These are phyloP conservation scores for Murraya paniculata DNA, from an alignment of 345 rosid species.

Conservation along the genomic window DNA sequence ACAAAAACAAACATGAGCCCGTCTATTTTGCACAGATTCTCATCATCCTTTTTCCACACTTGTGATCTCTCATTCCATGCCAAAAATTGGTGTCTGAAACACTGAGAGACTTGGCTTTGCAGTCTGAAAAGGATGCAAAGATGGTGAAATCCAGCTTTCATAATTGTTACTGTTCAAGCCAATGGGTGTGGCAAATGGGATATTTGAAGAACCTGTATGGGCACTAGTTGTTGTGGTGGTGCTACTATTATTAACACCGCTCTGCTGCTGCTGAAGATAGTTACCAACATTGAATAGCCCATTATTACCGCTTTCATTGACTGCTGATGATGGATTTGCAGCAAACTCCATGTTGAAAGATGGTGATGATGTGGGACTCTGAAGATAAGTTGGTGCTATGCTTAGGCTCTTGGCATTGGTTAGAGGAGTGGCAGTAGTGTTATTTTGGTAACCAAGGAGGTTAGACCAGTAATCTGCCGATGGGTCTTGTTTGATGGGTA, in stretches of 20 bases:
- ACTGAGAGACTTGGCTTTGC: conserved; percentile 63
- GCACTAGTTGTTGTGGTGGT: not conserved
- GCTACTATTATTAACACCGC: conserved; percentile 7
- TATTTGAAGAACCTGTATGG: conserved; percentile 9
- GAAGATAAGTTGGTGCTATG: conserved; percentile 17
- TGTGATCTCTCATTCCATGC: conserved; percentile 66
- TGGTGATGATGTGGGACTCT: conserved; percentile 9
- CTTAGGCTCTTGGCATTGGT: conserved; percentile 17
- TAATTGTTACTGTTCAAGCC: conserved; percentile 28
- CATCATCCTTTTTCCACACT: conserved; percentile 6
- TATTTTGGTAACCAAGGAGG: conserved; percentile 43
- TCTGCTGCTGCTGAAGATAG: conserved; percentile 29
- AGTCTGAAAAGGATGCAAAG: conserved; percentile 50
- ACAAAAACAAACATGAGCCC: not conserved
- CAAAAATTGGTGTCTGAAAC: conserved; percentile 87
- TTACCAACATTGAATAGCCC: conserved; percentile 36
- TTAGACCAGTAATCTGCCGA: conserved; percentile 66
- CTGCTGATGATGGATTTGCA: conserved; percentile 11
- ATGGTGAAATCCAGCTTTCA: conserved; percentile 52
- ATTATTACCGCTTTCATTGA: conserved; percentile 19
- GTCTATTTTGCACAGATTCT: conserved; percentile 26
- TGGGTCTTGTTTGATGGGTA: conserved; percentile 65
- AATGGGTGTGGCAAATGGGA: conserved; percentile 46
- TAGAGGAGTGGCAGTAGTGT: not conserved
- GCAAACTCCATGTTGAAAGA: conserved; percentile 31